phyloP scores from a whole-genome alignment of 2,329 filamentous ascomycete genomes.

The Apiospora marii region DNA sequence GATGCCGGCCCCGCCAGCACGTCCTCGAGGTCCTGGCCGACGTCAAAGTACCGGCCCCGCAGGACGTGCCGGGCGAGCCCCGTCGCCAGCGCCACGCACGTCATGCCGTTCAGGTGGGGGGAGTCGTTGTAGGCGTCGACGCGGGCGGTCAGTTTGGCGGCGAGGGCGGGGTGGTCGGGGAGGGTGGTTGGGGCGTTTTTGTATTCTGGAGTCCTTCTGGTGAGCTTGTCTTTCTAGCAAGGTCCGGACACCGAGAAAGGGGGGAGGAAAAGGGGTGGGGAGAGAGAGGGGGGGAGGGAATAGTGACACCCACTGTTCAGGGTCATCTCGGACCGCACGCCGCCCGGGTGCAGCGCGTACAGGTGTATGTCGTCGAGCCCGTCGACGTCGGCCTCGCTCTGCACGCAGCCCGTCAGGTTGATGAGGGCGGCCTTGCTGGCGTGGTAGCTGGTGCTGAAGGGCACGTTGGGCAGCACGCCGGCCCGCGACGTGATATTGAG shows the following conservation, averaged over 20 bases:
- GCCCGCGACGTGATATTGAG: conserved; percentile 43
- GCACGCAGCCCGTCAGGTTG: conserved; percentile 41
- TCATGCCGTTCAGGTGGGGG: conserved; percentile 43
- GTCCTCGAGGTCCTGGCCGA: conserved; percentile 42
- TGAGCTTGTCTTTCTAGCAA: no score
- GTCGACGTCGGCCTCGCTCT: conserved; percentile 42
- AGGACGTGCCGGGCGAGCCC: conserved; percentile 38
- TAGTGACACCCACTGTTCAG: conserved; percentile 33
- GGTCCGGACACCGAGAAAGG: neutral
- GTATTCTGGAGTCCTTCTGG: conserved; percentile 20
- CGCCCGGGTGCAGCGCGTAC: conserved; percentile 43
- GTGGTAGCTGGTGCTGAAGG: conserved; percentile 43
- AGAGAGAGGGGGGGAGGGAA: no score
- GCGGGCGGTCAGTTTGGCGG: conserved; percentile 30
- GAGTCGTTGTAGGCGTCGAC: conserved; percentile 43
- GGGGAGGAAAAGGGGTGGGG: neutral
- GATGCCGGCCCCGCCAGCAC: conserved; percentile 33
- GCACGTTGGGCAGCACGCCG: conserved; percentile 37
- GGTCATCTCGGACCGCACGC: conserved; percentile 42
- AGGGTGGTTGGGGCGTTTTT: conserved; percentile 36
- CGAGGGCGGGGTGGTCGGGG: conserved; percentile 31
- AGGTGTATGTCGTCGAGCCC: conserved; percentile 38
- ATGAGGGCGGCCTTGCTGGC: conserved; percentile 44
- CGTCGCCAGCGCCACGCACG: conserved; percentile 41
- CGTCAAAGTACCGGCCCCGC: conserved; percentile 41